Base-by-base conservation (phyloP, 176 grass and related monocot genomes). In the Neostapfia colusana region DNA sequence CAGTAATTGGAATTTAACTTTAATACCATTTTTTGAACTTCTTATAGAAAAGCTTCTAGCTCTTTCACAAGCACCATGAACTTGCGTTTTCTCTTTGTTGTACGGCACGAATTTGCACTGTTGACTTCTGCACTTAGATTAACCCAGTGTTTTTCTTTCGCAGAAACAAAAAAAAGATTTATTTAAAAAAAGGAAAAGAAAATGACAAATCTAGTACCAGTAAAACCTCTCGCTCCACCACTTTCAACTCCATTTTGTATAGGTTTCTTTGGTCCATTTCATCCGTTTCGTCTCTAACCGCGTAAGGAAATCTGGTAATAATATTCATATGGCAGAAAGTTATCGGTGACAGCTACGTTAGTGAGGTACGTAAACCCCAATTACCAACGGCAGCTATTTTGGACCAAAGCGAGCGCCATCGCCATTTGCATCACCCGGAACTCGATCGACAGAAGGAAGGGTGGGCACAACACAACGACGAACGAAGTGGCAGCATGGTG, bases 361-460 rank as follows among this genome's bases (percentile, higher is more conserved):
- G 64, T 78, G 85, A 82, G 67, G 61, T n/a, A n/a, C n/a, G n/a
- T 83, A 67, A 75, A 78, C 78, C 74, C 60, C 35, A 51, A 72
- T 42, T 50, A 48, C 67, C 59, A 67, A 49, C 36, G 10, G 79
- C 79, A 42, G 40, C 21, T 50, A n/a, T 40, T 27, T 50, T 69
- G 64, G 73, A 63, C 64, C 1, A 11, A 69, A 68, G 42, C 53
- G 10, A 68, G 42, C 61, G 76, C 7, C 55, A 23, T 56, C 76
- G 23, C 54, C 20, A 61, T 66, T 26, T 36, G 14, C 35, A 18
- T 14, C 55, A 45, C 55, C 44, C 63, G 78, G 77, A 69, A 75
- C 5, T 8, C 40, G 48, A 43, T 74, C 45, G 11, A 0, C 16
- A 35, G 31, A 73, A 66, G 46, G 31, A 73, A 66, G 46, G 31